Conservation (phyloP, 1,139 yeast genomes). For the Scheffersomyces illinoinensis region DNA sequence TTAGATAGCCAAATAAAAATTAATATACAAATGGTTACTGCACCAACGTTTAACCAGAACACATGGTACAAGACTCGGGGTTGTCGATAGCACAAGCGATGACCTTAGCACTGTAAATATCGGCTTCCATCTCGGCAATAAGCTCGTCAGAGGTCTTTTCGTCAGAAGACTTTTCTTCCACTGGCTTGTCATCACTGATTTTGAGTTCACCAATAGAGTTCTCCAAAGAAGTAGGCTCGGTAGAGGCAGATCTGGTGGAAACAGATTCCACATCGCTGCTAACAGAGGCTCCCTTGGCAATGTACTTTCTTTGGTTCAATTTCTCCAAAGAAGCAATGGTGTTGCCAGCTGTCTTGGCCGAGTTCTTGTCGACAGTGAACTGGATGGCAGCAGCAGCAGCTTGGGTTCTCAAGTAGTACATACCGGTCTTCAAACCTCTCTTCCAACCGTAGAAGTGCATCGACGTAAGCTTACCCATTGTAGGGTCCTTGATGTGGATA, state of each 20-base stretch:
- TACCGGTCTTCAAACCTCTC: conserved; percentile 63
- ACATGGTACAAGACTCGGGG: conserved; percentile 98
- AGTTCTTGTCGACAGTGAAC: conserved; percentile 52
- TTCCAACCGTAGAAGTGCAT: conserved; percentile 67
- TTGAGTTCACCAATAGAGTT: conserved; percentile 48
- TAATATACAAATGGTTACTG: neutral
- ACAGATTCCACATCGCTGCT: conserved; percentile 32
- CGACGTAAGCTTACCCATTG: conserved; percentile 58
- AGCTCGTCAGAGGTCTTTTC: conserved; percentile 20
- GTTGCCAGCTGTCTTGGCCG: conserved; percentile 20
- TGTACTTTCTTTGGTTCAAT: conserved; percentile 55
- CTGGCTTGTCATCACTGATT: conserved; percentile 21
- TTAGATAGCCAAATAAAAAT: neutral
- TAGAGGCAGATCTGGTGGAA: conserved; percentile 35
- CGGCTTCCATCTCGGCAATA: conserved; percentile 39
- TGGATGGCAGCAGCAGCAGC: conserved; percentile 66
- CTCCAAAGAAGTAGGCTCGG: conserved; percentile 53
- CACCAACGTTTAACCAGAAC: conserved; percentile 70
- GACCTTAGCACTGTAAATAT: conserved; percentile 89
- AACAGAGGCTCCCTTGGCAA: conserved; percentile 30
- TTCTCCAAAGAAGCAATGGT: conserved; percentile 52
- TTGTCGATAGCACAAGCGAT: conserved; percentile 96
- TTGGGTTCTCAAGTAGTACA: conserved; percentile 63
- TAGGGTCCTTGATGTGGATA: conserved; percentile 55
- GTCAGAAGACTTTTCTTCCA: conserved; percentile 15